These are phyloP conservation scores for Corylus avellana DNA, from an alignment of 306 rosid species.

Conservation along the genomic window DNA sequence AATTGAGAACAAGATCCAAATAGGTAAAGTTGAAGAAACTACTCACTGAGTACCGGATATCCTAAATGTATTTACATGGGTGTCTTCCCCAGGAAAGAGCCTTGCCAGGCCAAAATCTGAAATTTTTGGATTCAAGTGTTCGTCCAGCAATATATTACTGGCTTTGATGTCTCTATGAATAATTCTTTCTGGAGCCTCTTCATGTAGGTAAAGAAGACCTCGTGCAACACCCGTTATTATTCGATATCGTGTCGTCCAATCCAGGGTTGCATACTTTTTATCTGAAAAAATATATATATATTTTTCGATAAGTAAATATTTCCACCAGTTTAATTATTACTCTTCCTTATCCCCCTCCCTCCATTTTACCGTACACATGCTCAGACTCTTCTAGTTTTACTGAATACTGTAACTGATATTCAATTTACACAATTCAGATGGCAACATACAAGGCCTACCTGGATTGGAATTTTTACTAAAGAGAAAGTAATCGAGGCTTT, in stretches of 20 bases:
- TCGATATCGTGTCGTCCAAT: slow-evolving; percentile 67
- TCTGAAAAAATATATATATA: slow-evolving; percentile 41
- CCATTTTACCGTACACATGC: background rate
- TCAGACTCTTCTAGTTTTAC: background rate
- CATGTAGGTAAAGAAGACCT: slow-evolving; percentile 87
- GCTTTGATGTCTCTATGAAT: slow-evolving; percentile 94
- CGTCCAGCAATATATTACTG: slow-evolving; percentile 80
- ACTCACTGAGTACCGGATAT: slow-evolving; percentile 95
- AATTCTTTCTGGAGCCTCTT: slow-evolving; percentile 82
- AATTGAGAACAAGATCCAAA: slow-evolving; percentile 9
- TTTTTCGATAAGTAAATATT: background rate
- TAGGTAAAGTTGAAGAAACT: slow-evolving; percentile 25
- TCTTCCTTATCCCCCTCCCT: background rate
- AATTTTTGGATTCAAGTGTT: slow-evolving; percentile 73
- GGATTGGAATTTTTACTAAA: slow-evolving; percentile 49
- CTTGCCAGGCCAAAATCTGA: slow-evolving; percentile 91
- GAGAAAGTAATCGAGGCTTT: slow-evolving; percentile 78
- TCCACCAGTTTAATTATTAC: slow-evolving; percentile 8
- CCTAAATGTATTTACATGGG: slow-evolving; percentile 77
- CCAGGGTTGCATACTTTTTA: slow-evolving; percentile 58
- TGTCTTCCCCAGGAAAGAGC: slow-evolving; percentile 91
- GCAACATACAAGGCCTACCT: background rate
- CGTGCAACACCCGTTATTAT: slow-evolving; percentile 66
- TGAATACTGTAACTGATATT: background rate
- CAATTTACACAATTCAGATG: background rate